Percentiles rank a stretch among this genome's conserved stretches.
phyloP scores from a whole-genome alignment of 2,329 filamentous ascomycete species.

The Talaromyces amestolkiae region DNA sequence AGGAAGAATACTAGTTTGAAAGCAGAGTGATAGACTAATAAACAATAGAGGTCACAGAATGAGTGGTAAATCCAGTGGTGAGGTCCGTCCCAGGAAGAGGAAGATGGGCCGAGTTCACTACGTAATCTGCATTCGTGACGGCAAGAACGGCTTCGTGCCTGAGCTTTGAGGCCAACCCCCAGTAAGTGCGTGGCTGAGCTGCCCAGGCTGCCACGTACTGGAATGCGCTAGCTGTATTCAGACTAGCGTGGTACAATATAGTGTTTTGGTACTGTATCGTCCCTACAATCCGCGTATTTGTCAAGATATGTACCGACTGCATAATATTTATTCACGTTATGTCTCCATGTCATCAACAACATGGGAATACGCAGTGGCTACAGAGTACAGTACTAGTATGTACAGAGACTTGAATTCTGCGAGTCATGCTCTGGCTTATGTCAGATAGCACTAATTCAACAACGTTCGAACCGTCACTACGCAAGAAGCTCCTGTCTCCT shows the following conservation, averaged over 20 bases:
- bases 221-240: background rate
- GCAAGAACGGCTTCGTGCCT: conserved; percentile 6
- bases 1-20: background rate
- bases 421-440: background rate
- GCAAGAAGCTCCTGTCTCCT: background rate
- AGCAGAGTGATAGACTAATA: background rate
- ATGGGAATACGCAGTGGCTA: background rate
- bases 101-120: conserved; percentile 10
- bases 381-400: background rate
- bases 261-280: background rate
- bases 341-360: background rate
- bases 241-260: background rate
- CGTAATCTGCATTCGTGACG: background rate
- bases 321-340: background rate
- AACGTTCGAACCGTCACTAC: no score
- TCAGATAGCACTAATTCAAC: background rate
- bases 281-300: background rate
- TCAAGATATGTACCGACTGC: no score
- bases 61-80: background rate
- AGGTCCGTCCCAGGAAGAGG: background rate
- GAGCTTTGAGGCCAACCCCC: background rate
- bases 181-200: background rate
- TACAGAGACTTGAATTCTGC: background rate
- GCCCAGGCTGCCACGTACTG: conserved; percentile 4
- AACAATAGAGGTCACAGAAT: background rate